Percentiles rank a stretch among this genome's conserved stretches.
phyloP scores from a whole-genome alignment of 441 rosid species.

The Macaranga tanarius region DNA sequence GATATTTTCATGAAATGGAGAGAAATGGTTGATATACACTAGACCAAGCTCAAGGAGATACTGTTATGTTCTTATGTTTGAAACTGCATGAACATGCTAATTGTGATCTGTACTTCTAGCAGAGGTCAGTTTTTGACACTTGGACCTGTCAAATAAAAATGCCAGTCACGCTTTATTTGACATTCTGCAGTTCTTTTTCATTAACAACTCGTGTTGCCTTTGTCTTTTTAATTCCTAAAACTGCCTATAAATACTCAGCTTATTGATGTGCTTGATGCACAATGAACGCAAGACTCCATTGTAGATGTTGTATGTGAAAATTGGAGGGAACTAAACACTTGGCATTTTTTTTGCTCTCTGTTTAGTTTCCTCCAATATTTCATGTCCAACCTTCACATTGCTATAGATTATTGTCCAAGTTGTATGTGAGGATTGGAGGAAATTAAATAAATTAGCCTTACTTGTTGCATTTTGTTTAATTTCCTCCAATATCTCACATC shows the following conservation, averaged over 20 bases:
- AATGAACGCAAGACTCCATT: neutral
- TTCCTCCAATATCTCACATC: slow-evolving; percentile 16
- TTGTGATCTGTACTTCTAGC: neutral
- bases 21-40: neutral
- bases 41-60: too few relatives aligned
- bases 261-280: neutral
- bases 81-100: neutral
- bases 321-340: slow-evolving; percentile 26
- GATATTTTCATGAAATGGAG: neutral
- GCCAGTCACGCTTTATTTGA: neutral
- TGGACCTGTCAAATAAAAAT: neutral
- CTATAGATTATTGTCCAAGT: neutral
- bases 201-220: neutral
- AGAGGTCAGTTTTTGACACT: neutral
- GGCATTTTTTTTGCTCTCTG: neutral
- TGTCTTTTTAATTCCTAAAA: neutral
- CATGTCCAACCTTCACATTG: slow-evolving; percentile 5
- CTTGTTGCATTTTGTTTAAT: neutral
- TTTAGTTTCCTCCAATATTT: slow-evolving; percentile 30
- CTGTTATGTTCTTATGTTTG: too few relatives aligned
- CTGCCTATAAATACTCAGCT: neutral
- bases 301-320: slow-evolving; percentile 17
- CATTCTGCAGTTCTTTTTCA: neutral
- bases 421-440: slow-evolving; percentile 10
- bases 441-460: neutral